Base-by-base conservation (phyloP, 805 yeast species). In the Blastobotrys terrestris region DNA sequence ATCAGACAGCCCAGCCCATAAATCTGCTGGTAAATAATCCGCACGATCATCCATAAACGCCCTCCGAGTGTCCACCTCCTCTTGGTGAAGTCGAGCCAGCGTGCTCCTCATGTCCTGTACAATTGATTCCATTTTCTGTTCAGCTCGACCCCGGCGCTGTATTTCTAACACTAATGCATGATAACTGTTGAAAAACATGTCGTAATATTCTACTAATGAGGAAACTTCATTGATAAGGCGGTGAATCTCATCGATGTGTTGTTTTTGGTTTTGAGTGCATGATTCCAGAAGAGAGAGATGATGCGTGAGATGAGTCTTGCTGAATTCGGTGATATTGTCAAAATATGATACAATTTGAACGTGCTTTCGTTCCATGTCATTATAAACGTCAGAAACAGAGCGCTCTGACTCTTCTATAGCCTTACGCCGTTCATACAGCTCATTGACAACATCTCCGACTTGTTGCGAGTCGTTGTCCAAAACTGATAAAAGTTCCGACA, bases 401-500 rank as follows among this genome's bases (percentile, higher is more conserved):
- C 43, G 31, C 21, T 56, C 58, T 13, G 57, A 53, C 13, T 22
- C 44, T 42, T 60, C 58, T 7, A 61, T 59, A 6, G 50, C 46
- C 31, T 48, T 52, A n/a, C 55, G 54, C 13, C 58, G 54, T 31
- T 54, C 63, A 21, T 59, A 54, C 31, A 66, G 53, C 14, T 60
- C 61, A 7, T 55, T 59, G 14, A 63, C 57, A 1, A 64, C 70
- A 1, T 58, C 67, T 46, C 63, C 69, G 16, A 64, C 65, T 39
- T 66, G 69, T 43, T 62, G 59, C 39, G 72, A 66, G 40, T 64
- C 68, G 2, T 61, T 65, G 8, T 65, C 68, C 15, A 82, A 63
- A 0, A 86, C 87, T 1, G 73, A 76, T 0, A 80, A 78, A 2
- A 86, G 72, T 55, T 86, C 87, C 2, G 63, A 59, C 13, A 80